Evolutionary conservation across 169 alveolate species (phyloP).

Genomic region (Plasmodium gonderi): DNA sequence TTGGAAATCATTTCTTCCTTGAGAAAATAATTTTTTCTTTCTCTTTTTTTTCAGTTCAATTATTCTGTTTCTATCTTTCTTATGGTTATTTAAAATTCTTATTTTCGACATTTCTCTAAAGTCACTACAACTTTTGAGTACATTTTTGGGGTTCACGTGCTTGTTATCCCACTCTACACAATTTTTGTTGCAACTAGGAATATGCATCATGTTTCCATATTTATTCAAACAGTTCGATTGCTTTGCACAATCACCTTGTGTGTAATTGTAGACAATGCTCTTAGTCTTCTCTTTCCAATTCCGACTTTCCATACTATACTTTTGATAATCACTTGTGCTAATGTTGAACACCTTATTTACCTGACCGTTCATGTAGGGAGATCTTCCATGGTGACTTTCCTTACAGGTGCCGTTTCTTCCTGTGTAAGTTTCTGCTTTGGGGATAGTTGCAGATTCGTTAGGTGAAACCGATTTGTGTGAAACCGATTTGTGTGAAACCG

Average conservation of each 20-base stretch:
- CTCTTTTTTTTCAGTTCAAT: conserved; percentile 23
- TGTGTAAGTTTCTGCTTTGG: too few relatives aligned
- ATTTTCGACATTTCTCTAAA: conserved; percentile 19
- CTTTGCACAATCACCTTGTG: neutral
- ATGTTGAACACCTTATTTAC: too few relatives aligned
- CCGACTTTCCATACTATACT: too few relatives aligned
- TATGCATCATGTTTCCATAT: neutral
- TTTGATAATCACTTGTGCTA: neutral
- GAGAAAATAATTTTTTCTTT: neutral
- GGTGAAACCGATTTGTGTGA: too few relatives aligned
- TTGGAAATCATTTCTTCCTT: neutral
- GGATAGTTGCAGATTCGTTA: too few relatives aligned
- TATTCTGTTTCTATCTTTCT: conserved; percentile 14
- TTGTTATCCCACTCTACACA: neutral
- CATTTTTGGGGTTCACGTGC: neutral
- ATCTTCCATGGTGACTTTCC: too few relatives aligned
- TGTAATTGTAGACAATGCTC: neutral
- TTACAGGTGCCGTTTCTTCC: neutral
- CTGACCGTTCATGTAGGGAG: neutral
- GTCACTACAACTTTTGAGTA: neutral
- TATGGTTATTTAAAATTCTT: neutral
- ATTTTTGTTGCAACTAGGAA: neutral
- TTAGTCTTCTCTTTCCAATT: too few relatives aligned
- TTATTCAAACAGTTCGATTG: neutral
- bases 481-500: too few relatives aligned